Evolutionary conservation across 2,329 filamentous ascomycete species (phyloP), one percentile per base, ranked within the genome.

Genomic region (Colletotrichum sidae): DNA sequence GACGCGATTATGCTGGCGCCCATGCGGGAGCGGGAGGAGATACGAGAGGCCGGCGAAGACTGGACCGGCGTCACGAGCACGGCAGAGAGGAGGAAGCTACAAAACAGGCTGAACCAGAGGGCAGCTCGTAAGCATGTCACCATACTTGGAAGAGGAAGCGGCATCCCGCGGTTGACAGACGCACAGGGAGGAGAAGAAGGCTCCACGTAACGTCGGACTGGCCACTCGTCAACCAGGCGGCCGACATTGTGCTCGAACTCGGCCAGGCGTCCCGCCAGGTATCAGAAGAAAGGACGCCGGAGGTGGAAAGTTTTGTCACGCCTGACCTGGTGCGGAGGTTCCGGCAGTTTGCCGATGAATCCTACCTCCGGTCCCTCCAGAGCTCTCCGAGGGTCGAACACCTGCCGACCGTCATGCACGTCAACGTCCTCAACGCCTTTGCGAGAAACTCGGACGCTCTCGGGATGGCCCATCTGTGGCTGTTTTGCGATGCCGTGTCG

Each of bases 11-110:
- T 15, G 11, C 42, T 45, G 42, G 42, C 42, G 7, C 13, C 42
- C 42, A 45, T 45, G 42, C 42, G 8, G 11, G 8, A 45, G 42
- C 42, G 8, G 15, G 42, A 9, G 7, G 42, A 45, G 8, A 9
- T 45, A 8, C 42, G 42, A n/a, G 42, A 11, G 11, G 11, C 42
- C 3, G 42, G 13, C 42, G 74, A 77, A 52, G 74, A 77, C 52
- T 77, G 75, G 75, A 76, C 71, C 1, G 75, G 75, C 5, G 68
- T 73, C 8, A 73, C 68, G 4, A 72, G 69, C 55, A 69, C 70
- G 1, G 62, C 60, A 6, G 59, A 71, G 57, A 68, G 49, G 25
- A 54, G 52, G 35, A 60, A 35, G 17, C 42, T 50, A 5, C 57
- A 54, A 41, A 60, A 60, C 35, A 49, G 57, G 5, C 17, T 55